Base-by-base conservation (phyloP, 371 early-diverging fungal genomes). In the Lichtheimia corymbifera region DNA sequence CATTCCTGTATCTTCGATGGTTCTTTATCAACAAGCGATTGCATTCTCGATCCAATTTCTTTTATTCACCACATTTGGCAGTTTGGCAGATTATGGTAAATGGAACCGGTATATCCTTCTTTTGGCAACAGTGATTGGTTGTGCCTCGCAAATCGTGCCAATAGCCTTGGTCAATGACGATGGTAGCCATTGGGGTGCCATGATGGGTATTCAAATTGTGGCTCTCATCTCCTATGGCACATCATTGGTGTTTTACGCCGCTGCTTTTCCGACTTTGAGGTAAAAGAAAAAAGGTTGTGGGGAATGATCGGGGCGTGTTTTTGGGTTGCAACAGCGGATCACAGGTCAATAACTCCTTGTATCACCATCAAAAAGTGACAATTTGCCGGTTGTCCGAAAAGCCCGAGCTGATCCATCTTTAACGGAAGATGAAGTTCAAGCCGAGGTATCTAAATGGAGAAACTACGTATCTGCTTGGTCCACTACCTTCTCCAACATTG, bases 401-500 rank as follows among this genome's bases (percentile, higher is more conserved):
- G 81, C 81, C 9, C 61, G 72, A 40, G 75, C 73, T 9, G 66
- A 75, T 64, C 73, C 80, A n/a, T 58, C 52, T 5, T 40, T 73
- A 22, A 58, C 65, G 20, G 58, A 40, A 11, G 69, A 76, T 15
- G 67, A 80, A 59, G 53, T 55, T 3, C 24, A 53, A 49, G 15
- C 22, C 0, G 68, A 68, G 12, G 47, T 63, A 20, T 74, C 76
- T 44, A 68, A 62, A 56, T 80, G 81, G 81, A 63, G 77, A 62
- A 80, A 80, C 45, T 73, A 80, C 51, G 77, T 80, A 20, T 77
- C 77, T 42, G 77, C 80, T 15, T 68, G 76, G 30, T 80, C 80
- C 7, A 80, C 80, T 4, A 68, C 70, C 2, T 77, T 63, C 43
- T 80, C 80, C 59, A 80, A 80, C 24, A 55, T 80, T 50, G 80